A percentile compares a stretch with the other conserved stretches of the same genome.
Evolutionary conservation across 163 green algal species (phyloP).

Genomic region (Scenedesmus sp.): DNA sequence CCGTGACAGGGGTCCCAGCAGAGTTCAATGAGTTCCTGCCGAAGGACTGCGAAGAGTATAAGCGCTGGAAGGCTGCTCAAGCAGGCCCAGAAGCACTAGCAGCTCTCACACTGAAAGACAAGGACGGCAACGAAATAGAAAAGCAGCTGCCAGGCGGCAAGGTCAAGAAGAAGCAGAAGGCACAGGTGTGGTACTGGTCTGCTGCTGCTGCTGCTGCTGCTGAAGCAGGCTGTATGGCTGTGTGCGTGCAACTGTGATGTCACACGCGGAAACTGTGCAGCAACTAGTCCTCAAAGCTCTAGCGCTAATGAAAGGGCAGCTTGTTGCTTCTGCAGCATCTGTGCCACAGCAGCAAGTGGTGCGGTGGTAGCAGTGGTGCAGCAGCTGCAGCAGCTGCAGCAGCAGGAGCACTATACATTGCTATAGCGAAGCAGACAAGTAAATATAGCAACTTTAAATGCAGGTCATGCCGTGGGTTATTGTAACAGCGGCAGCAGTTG

Average conservation of each 20-base stretch:
- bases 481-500: neutral
- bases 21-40: conserved; percentile 95
- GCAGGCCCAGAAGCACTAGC: conserved; percentile 57
- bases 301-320: neutral
- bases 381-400: neutral
- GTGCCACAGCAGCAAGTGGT: neutral
- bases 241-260: neutral
- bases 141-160: conserved; percentile 83
- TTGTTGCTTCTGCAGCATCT: neutral
- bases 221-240: neutral
- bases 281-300: neutral
- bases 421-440: neutral
- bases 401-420: neutral
- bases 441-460: too few relatives aligned
- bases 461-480: neutral
- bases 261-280: too few relatives aligned
- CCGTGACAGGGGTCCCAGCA: conserved; percentile 85
- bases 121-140: conserved; percentile 69
- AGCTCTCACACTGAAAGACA: conserved; percentile 71
- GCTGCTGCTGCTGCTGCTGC: neutral
- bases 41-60: conserved; percentile 86
- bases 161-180: conserved; percentile 83
- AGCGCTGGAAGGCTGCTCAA: conserved; percentile 83
- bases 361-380: neutral
- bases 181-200: conserved; percentile 48